These are phyloP conservation scores for barrel medic (Medicago truncatula) DNA, from an alignment of 306 rosid genomes.

Conservation along the genomic window DNA sequence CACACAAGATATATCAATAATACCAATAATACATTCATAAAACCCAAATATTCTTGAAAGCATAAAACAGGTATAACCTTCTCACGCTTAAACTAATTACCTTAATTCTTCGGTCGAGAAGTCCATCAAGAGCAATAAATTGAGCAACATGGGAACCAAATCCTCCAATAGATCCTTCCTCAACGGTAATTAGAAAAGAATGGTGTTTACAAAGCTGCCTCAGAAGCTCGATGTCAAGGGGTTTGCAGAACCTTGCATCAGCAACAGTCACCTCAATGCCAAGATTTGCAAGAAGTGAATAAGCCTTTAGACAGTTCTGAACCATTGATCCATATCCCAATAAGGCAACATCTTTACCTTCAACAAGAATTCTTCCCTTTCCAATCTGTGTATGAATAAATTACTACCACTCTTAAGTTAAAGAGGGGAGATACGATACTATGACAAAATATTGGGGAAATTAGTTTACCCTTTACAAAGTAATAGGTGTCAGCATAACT, in stretches of 20 bases:
- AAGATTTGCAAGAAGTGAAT: slow-evolving; percentile 75
- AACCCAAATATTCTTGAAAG: slow-evolving; percentile 20
- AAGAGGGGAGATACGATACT: slow-evolving; percentile 16
- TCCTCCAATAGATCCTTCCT: slow-evolving; percentile 96
- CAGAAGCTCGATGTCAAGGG: slow-evolving; percentile 83
- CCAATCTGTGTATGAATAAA: slow-evolving; percentile 65
- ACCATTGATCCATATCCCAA: slow-evolving; percentile 98
- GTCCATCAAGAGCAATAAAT: slow-evolving; percentile 85
- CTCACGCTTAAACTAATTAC: slow-evolving; percentile 46
- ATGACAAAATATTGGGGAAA: slow-evolving; percentile 11
- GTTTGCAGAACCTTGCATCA: slow-evolving; percentile 98
- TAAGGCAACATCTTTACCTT: slow-evolving; percentile 86
- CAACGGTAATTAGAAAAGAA: slow-evolving; percentile 82
- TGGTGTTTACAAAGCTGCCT: slow-evolving; percentile 82
- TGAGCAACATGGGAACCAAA: slow-evolving; percentile 96
- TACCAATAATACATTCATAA: neutral
- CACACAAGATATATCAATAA: neutral
- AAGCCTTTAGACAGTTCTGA: slow-evolving; percentile 87
- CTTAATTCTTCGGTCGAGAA: slow-evolving; percentile 78
- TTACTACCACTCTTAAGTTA: slow-evolving; percentile 28
- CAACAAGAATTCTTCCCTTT: slow-evolving; percentile 76
- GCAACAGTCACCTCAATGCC: slow-evolving; percentile 93
- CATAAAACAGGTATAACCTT: slow-evolving; percentile 1
- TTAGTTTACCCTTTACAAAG: slow-evolving; percentile 36
- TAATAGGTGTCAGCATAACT: slow-evolving; percentile 10